Conservation (phyloP, 495 filamentous ascomycete species). For the Podospora pseudopauciseta region DNA sequence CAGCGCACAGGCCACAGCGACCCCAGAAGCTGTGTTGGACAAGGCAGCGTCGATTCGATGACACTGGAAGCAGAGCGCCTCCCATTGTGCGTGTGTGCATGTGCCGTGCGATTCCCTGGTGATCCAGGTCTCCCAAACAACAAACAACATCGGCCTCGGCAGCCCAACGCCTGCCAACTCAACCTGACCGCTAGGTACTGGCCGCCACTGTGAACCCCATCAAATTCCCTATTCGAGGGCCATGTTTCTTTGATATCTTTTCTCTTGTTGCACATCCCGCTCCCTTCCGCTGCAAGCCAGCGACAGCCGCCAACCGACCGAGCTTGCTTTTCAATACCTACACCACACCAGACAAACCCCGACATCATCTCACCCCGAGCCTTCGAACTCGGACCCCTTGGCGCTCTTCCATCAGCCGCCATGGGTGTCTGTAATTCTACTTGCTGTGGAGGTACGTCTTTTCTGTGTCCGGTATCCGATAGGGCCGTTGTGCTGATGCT, state of each 20-base stretch:
- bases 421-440: conserved; percentile 42
- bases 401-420: conserved; percentile 25
- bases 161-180: conserved; percentile 16
- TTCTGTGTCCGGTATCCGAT: not conserved
- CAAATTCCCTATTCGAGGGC: conserved; percentile 11
- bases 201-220: conserved; percentile 1
- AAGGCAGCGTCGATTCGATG: conserved; percentile 5
- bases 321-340: not conserved
- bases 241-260: conserved; percentile 23
- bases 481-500: conserved; percentile 13
- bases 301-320: conserved; percentile 1
- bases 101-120: not conserved
- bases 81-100: not conserved
- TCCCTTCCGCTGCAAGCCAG: conserved; percentile 12
- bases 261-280: not conserved
- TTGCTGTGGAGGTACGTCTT: conserved; percentile 39
- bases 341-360: not conserved
- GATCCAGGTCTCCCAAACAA: conserved; percentile 25
- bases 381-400: conserved; percentile 16
- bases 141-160: conserved; percentile 18
- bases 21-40: not conserved
- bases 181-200: conserved; percentile 13
- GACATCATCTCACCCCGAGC: not conserved
- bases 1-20: not conserved
- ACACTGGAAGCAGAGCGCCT: not conserved